These are phyloP conservation scores for Alternaria viburni DNA, from an alignment of 2,329 filamentous ascomycete genomes.

Conservation along the genomic window DNA sequence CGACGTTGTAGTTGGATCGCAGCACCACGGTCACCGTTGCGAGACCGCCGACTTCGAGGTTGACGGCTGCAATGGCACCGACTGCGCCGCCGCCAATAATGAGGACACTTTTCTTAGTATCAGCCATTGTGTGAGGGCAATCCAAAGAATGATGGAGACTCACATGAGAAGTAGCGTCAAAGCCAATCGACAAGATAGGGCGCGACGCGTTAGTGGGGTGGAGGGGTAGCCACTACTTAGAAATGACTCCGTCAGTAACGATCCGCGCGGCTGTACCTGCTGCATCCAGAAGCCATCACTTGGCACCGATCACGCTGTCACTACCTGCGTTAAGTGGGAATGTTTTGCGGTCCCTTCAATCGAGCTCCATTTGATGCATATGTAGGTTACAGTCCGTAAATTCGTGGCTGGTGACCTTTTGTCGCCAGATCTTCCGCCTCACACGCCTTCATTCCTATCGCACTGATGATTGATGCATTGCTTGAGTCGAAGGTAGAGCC, in stretches of 20 bases:
- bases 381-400: conserved; percentile 48
- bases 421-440: conserved; percentile 39
- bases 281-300: background rate
- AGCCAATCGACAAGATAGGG: conserved; percentile 14
- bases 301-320: background rate
- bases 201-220: conserved; percentile 28
- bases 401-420: conserved; percentile 43
- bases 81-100: conserved; percentile 63
- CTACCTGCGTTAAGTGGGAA: background rate
- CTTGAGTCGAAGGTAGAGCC: conserved; percentile 44
- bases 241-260: conserved; percentile 11
- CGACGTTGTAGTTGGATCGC: conserved; percentile 62
- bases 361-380: conserved; percentile 50
- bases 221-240: conserved; percentile 25
- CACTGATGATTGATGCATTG: conserved; percentile 33
- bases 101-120: conserved; percentile 51
- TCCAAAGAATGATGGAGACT: background rate
- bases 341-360: conserved; percentile 41
- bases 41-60: conserved; percentile 58
- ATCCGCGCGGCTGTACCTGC: conserved; percentile 2
- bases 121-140: conserved; percentile 28
- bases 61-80: conserved; percentile 63
- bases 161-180: conserved; percentile 4
- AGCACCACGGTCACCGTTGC: conserved; percentile 63
- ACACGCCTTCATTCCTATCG: conserved; percentile 34